These are phyloP conservation scores for Debaryomyces sp. DNA, from an alignment of 1,139 yeast species.

Conservation along the genomic window DNA sequence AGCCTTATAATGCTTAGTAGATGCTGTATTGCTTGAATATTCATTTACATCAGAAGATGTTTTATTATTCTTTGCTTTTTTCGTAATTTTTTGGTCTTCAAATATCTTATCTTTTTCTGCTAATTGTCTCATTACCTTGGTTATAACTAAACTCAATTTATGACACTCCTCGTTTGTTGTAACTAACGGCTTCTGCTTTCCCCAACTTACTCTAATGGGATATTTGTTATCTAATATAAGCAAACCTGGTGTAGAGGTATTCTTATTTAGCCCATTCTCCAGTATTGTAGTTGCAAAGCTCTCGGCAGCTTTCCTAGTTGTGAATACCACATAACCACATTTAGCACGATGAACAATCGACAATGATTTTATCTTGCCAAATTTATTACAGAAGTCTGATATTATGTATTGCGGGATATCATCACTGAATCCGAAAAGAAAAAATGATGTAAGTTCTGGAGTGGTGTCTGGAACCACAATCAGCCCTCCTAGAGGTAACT, in stretches of 20 bases:
- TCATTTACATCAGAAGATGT: slow-evolving; percentile 5
- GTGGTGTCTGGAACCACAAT: slow-evolving; percentile 46
- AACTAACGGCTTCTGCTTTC: slow-evolving; percentile 57
- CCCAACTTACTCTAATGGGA: slow-evolving; percentile 70
- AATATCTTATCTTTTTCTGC: slow-evolving; percentile 41
- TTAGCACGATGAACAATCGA: slow-evolving; percentile 62
- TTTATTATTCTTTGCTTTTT: not conserved
- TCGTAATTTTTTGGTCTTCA: slow-evolving; percentile 3
- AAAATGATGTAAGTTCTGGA: slow-evolving; percentile 51
- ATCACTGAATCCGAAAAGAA: slow-evolving; percentile 71
- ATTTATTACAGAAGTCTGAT: slow-evolving; percentile 46
- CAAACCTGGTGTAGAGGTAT: slow-evolving; percentile 36
- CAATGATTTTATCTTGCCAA: slow-evolving; percentile 52
- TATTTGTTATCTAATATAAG: slow-evolving; percentile 32
- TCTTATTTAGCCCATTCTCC: slow-evolving; percentile 30
- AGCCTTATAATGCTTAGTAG: slow-evolving; percentile 15
- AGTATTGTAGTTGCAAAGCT: slow-evolving; percentile 45
- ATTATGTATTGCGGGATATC: slow-evolving; percentile 67
- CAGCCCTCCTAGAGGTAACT: slow-evolving; percentile 64
- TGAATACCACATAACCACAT: slow-evolving; percentile 65
- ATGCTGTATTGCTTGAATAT: not conserved
- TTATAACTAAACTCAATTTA: slow-evolving; percentile 56
- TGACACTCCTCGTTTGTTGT: slow-evolving; percentile 47
- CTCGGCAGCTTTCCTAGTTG: slow-evolving; percentile 55
- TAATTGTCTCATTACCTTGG: slow-evolving; percentile 58